A percentile compares a stretch with the other conserved stretches of the same genome.
Conservation (phyloP, 2,329 filamentous ascomycete genomes). For the Colletotrichum eleusines region DNA sequence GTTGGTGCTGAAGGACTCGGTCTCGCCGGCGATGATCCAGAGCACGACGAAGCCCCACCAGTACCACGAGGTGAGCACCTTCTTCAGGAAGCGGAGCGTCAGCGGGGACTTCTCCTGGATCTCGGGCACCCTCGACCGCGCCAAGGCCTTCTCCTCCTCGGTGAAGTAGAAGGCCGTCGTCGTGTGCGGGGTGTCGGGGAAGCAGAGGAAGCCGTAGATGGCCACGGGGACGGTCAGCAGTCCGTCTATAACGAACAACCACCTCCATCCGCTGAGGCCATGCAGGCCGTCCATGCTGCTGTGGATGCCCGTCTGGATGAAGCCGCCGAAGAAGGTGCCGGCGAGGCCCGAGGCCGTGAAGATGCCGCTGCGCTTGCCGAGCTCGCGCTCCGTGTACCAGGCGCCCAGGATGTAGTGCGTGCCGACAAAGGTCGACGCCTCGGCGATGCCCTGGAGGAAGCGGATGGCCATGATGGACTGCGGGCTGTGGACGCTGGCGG, state of each 20-base stretch:
- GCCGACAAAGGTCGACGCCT: slow-evolving; percentile 57
- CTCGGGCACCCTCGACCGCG: slow-evolving; percentile 55
- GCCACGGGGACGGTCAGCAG: slow-evolving; percentile 66
- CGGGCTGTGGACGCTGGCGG: slow-evolving; percentile 63
- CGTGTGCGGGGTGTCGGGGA: slow-evolving; percentile 61
- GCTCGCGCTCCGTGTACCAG: slow-evolving; percentile 72
- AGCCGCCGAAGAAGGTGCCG: slow-evolving; percentile 71
- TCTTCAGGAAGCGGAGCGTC: slow-evolving; percentile 63
- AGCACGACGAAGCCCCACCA: slow-evolving; percentile 76
- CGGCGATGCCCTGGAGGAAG: slow-evolving; percentile 55
- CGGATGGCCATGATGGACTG: slow-evolving; percentile 65
- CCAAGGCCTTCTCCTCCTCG: slow-evolving; percentile 54
- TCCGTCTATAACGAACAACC: slow-evolving; percentile 56
- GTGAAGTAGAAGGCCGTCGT: slow-evolving; percentile 53
- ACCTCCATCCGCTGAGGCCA: slow-evolving; percentile 47
- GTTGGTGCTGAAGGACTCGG: slow-evolving; percentile 77
- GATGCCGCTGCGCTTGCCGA: slow-evolving; percentile 73
- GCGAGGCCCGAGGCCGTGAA: slow-evolving; percentile 72
- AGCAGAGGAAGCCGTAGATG: slow-evolving; percentile 62
- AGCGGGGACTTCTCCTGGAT: slow-evolving; percentile 58
- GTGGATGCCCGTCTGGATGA: slow-evolving; percentile 69
- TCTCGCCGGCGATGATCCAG: slow-evolving; percentile 78
- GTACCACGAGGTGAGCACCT: slow-evolving; percentile 70
- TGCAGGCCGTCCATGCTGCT: slow-evolving; percentile 58
- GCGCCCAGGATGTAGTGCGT: slow-evolving; percentile 59